phyloP scores from a whole-genome alignment of 2,329 filamentous ascomycete genomes.

The Cladophialophora exuberans region DNA sequence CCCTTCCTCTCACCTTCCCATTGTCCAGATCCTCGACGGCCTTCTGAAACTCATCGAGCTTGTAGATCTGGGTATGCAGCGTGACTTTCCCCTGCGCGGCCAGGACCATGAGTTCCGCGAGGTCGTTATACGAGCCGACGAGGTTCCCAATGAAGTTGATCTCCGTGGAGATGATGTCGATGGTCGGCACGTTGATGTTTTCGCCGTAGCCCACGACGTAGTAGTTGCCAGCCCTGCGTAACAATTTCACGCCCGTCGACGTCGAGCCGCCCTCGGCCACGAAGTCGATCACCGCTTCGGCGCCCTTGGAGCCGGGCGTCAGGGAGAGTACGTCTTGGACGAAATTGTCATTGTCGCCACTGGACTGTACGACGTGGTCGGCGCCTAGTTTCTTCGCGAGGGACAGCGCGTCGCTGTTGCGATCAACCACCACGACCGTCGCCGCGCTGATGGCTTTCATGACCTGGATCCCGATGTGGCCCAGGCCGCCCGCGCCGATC shows the following conservation, averaged over 20 bases:
- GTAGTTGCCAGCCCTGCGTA: slow-evolving; percentile 23
- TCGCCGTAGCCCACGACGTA: slow-evolving; percentile 26
- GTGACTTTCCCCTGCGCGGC: slow-evolving; percentile 24
- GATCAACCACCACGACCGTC: slow-evolving; percentile 22
- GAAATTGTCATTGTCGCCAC: slow-evolving; percentile 5
- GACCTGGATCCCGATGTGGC: slow-evolving; percentile 25
- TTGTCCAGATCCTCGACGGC: slow-evolving; percentile 22
- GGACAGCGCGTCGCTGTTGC: slow-evolving; percentile 17
- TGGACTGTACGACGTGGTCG: slow-evolving; percentile 15
- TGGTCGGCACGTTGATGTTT: slow-evolving; percentile 22
- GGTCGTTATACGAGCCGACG: slow-evolving; percentile 24
- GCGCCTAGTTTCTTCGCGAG: slow-evolving; percentile 22
- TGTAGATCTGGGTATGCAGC: slow-evolving; percentile 22
- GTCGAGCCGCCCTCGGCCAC: slow-evolving; percentile 27
- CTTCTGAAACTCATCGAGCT: slow-evolving; percentile 26
- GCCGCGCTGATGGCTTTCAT: slow-evolving; percentile 24
- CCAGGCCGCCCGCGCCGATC: slow-evolving; percentile 25
- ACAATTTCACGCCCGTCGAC: slow-evolving; percentile 18
- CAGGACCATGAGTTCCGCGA: slow-evolving; percentile 26
- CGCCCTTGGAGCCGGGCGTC: slow-evolving; percentile 20
- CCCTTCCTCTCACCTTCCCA: slow-evolving; percentile 21
- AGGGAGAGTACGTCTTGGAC: slow-evolving; percentile 21
- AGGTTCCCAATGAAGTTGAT: slow-evolving; percentile 29
- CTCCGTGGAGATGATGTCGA: slow-evolving; percentile 27
- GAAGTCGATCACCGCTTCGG: slow-evolving; percentile 26